A percentile compares a stretch with the other conserved stretches of the same genome.
phyloP scores from a whole-genome alignment of 805 yeast species.

The Wickerhamiella vanderwaltii region DNA sequence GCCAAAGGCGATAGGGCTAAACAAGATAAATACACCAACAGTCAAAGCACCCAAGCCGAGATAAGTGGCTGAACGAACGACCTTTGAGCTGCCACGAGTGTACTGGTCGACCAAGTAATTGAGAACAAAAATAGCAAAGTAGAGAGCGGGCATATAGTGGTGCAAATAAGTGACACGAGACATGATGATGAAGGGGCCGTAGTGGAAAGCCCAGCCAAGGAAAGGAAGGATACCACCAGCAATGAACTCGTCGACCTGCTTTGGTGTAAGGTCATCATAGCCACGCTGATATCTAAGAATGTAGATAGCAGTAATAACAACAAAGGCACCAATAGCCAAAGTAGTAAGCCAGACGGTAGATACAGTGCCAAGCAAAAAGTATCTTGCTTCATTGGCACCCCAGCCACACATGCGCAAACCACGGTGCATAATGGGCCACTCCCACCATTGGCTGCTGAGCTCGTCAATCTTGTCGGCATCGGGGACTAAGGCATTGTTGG shows the following conservation, averaged over 20 bases:
- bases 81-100: constrained; percentile 27
- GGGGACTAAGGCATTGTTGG: constrained; percentile 71
- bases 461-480: constrained; percentile 60
- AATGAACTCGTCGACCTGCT: constrained; percentile 32
- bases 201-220: constrained; percentile 83
- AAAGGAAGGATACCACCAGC: constrained; percentile 75
- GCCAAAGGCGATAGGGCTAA: constrained; percentile 67
- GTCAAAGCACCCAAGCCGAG: constrained; percentile 38
- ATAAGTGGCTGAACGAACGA: constrained; percentile 31
- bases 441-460: constrained; percentile 68
- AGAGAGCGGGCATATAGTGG: constrained; percentile 90
- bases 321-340: constrained; percentile 30
- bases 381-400: constrained; percentile 43
- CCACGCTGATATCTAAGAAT: constrained; percentile 63
- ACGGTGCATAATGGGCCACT: constrained; percentile 60
- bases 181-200: constrained; percentile 80
- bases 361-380: constrained; percentile 59
- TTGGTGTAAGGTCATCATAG: constrained; percentile 33
- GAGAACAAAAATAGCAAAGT: constrained; percentile 76
- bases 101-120: constrained; percentile 46
- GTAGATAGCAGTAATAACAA: constrained; percentile 29
- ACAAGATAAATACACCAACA: constrained; percentile 45
- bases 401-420: constrained; percentile 74
- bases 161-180: constrained; percentile 95
- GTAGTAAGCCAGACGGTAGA: constrained; percentile 47